A percentile compares a stretch with the other conserved stretches of the same genome.
Evolutionary conservation across 1,284 basidiomycete species (phyloP).

Genomic region (Cryptococcus wingfieldii): DNA sequence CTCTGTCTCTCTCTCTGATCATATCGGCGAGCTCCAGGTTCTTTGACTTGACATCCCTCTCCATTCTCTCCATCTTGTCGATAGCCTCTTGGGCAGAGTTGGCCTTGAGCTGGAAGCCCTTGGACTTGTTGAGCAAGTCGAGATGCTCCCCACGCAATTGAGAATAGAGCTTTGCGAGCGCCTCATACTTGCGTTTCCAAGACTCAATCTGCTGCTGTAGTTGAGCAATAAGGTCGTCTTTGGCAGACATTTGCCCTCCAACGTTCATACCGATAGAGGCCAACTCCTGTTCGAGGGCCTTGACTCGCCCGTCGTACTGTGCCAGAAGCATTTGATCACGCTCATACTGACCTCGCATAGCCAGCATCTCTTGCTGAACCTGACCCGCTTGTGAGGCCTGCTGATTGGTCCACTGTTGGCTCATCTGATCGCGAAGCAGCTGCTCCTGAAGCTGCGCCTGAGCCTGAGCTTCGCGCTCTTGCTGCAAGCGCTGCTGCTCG

Average conservation of each 20-base stretch:
- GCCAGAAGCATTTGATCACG: conserved; percentile 96
- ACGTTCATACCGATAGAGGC: conserved; percentile 73
- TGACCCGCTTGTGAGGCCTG: conserved; percentile 55
- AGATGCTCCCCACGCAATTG: conserved; percentile 96
- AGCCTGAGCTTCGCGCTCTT: conserved; percentile 83
- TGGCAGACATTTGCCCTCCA: conserved; percentile 79
- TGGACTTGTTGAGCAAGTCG: conserved; percentile 95
- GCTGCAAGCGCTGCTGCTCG: conserved; percentile 54
- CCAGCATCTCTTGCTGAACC: conserved; percentile 84
- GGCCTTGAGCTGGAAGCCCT: conserved; percentile 95
- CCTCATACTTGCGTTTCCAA: conserved; percentile 99
- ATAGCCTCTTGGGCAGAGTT: conserved; percentile 99
- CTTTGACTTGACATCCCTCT: conserved; percentile 95
- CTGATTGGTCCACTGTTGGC: conserved; percentile 59
- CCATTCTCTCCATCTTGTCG: conserved; percentile 99
- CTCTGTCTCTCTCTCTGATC: conserved; percentile 95
- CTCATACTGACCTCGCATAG: conserved; percentile 95
- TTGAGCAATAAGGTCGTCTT: conserved; percentile 93
- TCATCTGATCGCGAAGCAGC: conserved; percentile 79
- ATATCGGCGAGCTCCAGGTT: conserved; percentile 98
- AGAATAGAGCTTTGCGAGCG: conserved; percentile 96
- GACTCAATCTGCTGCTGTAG: conserved; percentile 94
- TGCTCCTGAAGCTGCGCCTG: conserved; percentile 81
- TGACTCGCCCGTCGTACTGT: conserved; percentile 95
- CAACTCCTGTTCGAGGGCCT: conserved; percentile 91